These are phyloP conservation scores for Pseudodiploospora longispora DNA, from an alignment of 2,329 filamentous ascomycete species.

Conservation along the genomic window DNA sequence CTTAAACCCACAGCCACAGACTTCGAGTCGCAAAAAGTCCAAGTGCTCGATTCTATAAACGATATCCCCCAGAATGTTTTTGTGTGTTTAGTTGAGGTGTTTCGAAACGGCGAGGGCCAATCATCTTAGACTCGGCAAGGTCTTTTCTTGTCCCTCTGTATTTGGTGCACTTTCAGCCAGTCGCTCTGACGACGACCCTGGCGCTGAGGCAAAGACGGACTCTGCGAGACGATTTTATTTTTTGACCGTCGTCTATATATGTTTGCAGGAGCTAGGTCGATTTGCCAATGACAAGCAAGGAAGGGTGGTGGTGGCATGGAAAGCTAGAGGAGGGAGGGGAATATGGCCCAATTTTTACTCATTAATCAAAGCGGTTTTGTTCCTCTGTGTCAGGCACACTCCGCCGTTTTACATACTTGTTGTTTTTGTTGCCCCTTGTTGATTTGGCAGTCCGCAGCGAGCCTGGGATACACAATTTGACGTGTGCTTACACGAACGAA, in stretches of 20 bases:
- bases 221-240: no score
- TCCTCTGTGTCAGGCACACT: not conserved
- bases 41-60: conserved; percentile 64
- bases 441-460: not conserved
- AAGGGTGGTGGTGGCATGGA: no score
- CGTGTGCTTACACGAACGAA: no score
- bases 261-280: no score
- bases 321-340: no score
- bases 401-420: not conserved
- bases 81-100: conserved; percentile 4
- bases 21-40: conserved; percentile 51
- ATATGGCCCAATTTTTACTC: no score
- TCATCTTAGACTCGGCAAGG: conserved; percentile 2
- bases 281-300: no score
- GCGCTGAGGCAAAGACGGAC: no score
- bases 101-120: conserved; percentile 2
- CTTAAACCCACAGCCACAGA: conserved; percentile 56
- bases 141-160: no score
- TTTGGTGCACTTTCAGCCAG: no score
- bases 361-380: conserved; percentile 5
- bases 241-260: no score
- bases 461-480: not conserved
- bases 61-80: not conserved
- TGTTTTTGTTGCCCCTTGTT: conserved; percentile 6
- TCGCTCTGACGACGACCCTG: no score